phyloP scores from a whole-genome alignment of 2,329 filamentous ascomycete genomes.

The Microthyrium microscopicum region DNA sequence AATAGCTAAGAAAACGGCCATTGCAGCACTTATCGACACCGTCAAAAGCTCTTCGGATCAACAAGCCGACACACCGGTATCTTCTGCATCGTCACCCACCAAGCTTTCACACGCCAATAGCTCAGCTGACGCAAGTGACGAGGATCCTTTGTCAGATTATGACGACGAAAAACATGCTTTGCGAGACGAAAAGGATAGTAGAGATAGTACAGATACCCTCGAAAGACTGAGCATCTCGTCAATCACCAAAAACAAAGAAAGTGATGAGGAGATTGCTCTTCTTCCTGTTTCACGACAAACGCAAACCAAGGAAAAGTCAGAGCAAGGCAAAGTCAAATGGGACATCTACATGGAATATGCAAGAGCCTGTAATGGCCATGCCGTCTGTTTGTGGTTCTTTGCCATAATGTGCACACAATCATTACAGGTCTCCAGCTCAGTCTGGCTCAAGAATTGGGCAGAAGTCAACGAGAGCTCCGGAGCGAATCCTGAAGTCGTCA shows the following conservation, averaged over 20 bases:
- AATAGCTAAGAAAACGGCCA: conserved; percentile 70
- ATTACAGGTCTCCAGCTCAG: conserved; percentile 48
- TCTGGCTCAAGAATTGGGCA: conserved; percentile 86
- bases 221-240: conserved; percentile 40
- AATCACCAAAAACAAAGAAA: not conserved
- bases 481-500: conserved; percentile 53
- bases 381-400: conserved; percentile 58
- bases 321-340: conserved; percentile 92
- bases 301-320: conserved; percentile 63
- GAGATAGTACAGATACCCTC: conserved; percentile 52
- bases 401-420: conserved; percentile 60
- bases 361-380: conserved; percentile 67
- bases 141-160: conserved; percentile 1
- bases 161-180: conserved; percentile 29
- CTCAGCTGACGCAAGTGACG: conserved; percentile 20
- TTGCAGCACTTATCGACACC: conserved; percentile 61
- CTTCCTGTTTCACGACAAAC: conserved; percentile 50
- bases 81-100: conserved; percentile 1
- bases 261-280: conserved; percentile 37
- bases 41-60: conserved; percentile 31
- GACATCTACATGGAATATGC: conserved; percentile 78
- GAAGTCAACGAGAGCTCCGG: conserved; percentile 50
- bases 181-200: conserved; percentile 40
- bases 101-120: conserved; percentile 12
- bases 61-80: conserved; percentile 11